Conservation (phyloP, 176 grass and related monocot genomes). For the Carex littledalei region DNA sequence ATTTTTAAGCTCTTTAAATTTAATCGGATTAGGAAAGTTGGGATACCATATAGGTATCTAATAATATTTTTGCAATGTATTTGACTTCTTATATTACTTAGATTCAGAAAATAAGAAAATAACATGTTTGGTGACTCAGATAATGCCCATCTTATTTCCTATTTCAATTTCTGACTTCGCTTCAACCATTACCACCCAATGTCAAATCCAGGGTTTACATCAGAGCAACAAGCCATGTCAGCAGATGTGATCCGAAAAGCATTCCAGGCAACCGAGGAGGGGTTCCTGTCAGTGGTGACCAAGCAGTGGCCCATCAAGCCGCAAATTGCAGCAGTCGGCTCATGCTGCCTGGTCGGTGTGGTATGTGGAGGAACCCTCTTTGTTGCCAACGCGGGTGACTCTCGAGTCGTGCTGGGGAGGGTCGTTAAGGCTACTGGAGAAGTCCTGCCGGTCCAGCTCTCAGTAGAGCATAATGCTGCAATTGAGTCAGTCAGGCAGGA, state of each 20-base stretch:
- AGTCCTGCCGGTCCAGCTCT: constrained; percentile 71
- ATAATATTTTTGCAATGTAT: not conserved
- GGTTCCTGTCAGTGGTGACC: constrained; percentile 62
- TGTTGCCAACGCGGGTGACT: constrained; percentile 71
- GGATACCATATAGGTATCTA: not conserved
- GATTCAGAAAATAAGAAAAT: not conserved
- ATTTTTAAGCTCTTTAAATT: not conserved
- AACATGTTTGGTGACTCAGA: not conserved
- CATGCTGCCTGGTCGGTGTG: constrained; percentile 70
- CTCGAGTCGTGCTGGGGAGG: constrained; percentile 64
- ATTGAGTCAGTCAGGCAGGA: constrained; percentile 69
- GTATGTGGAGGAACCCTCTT: constrained; percentile 61
- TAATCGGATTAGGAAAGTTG: not conserved
- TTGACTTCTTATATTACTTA: not conserved
- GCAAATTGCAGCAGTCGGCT: constrained; percentile 80
- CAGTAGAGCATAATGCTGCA: constrained; percentile 75
- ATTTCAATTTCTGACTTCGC: not conserved
- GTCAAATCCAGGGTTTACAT: constrained; percentile 45
- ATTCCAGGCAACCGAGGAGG: constrained; percentile 69
- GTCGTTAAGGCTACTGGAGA: constrained; percentile 68
- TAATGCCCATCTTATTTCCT: not conserved
- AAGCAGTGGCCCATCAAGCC: constrained; percentile 60
- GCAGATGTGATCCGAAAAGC: constrained; percentile 64
- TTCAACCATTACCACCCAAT: not conserved
- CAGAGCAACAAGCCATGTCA: constrained; percentile 69